phyloP scores from a whole-genome alignment of 2,329 filamentous ascomycete species.

The Calonectria henricotiae region DNA sequence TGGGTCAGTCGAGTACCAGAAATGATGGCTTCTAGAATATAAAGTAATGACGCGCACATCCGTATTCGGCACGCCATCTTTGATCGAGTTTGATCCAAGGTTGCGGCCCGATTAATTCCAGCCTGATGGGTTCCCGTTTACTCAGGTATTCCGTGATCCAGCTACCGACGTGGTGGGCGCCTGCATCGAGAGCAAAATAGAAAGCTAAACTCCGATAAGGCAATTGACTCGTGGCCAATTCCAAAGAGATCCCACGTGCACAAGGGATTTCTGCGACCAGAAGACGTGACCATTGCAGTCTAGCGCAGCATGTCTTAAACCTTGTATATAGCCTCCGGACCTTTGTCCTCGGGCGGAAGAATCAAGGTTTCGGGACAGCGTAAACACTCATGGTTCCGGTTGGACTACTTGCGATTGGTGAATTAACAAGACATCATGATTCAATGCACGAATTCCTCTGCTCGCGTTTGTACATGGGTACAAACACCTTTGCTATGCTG shows the following conservation, averaged over 20 bases:
- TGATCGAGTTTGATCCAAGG: neutral
- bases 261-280: neutral
- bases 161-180: neutral
- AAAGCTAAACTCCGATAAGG: neutral
- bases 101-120: neutral
- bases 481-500: no score
- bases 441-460: no score
- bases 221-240: neutral
- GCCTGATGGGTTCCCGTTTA: neutral
- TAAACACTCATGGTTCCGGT: neutral
- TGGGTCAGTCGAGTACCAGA: neutral
- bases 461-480: neutral
- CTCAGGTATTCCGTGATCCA: neutral
- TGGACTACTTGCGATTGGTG: neutral
- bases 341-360: neutral
- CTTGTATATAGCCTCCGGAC: neutral
- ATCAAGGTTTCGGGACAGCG: neutral
- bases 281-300: neutral
- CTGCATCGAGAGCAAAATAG: neutral
- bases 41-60: conserved; percentile 17
- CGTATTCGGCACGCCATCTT: neutral
- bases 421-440: neutral
- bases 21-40: neutral
- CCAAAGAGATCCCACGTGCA: neutral
- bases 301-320: neutral